These are phyloP conservation scores for Monilinia aucupariae DNA, from an alignment of 2,329 filamentous ascomycete species.

Conservation along the genomic window DNA sequence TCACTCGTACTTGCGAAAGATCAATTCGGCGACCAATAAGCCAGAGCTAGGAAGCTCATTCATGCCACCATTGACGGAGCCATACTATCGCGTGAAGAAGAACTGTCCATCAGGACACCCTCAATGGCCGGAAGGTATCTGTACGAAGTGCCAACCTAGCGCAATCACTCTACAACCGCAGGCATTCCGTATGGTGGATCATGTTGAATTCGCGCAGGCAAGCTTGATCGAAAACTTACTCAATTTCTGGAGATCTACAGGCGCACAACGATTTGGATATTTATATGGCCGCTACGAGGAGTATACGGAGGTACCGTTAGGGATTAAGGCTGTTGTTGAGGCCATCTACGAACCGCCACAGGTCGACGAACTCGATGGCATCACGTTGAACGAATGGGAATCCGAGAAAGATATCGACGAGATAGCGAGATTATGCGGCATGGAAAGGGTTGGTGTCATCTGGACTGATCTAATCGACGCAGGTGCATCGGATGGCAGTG, in stretches of 20 bases:
- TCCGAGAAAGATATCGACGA: conserved; percentile 78
- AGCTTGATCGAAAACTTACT: conserved; percentile 83
- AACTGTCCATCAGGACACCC: conserved; percentile 92
- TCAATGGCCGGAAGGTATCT: conserved; percentile 92
- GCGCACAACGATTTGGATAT: conserved; percentile 78
- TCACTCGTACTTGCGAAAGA: conserved; percentile 87
- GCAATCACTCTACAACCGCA: conserved; percentile 94
- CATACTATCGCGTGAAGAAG: conserved; percentile 81
- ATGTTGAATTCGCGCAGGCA: conserved; percentile 89
- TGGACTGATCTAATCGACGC: conserved; percentile 89
- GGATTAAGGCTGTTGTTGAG: conserved; percentile 91
- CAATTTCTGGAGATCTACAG: conserved; percentile 84
- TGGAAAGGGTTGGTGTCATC: conserved; percentile 86
- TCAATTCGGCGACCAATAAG: conserved; percentile 95
- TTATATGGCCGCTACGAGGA: conserved; percentile 87
- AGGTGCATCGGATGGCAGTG: conserved; percentile 73
- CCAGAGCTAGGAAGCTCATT: conserved; percentile 90
- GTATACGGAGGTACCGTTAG: conserved; percentile 87
- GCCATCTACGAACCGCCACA: conserved; percentile 97
- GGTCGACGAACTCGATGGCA: conserved; percentile 78
- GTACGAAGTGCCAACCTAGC: conserved; percentile 95
- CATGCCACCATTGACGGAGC: conserved; percentile 90
- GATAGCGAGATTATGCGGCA: conserved; percentile 73
- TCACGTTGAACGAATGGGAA: conserved; percentile 78
- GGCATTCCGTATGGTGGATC: conserved; percentile 92